These are phyloP conservation scores for Pugionium cornutum DNA, from an alignment of 345 rosid species.

Conservation along the genomic window DNA sequence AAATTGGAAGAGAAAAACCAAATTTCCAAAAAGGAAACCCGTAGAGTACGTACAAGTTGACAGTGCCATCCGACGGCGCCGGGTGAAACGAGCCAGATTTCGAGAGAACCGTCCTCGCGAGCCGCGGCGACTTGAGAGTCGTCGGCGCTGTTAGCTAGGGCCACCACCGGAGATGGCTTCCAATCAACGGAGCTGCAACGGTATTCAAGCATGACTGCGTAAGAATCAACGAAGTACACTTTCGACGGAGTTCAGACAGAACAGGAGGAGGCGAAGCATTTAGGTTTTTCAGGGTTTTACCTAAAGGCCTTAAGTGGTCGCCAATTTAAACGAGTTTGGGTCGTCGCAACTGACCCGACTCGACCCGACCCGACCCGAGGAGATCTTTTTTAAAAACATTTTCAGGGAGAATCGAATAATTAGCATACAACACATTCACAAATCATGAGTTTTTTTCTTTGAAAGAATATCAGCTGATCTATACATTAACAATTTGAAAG, in stretches of 20 bases:
- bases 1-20: conserved; percentile 21
- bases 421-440: too few relatives aligned
- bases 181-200: conserved; percentile 75
- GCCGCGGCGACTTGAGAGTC: conserved; percentile 82
- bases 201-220: conserved; percentile 54
- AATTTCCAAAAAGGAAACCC: neutral
- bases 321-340: conserved; percentile 32
- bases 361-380: conserved; percentile 7
- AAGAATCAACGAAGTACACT: neutral
- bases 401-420: too few relatives aligned
- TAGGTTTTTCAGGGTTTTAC: conserved; percentile 37
- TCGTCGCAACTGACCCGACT: neutral
- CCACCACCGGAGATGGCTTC: conserved; percentile 88
- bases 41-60: conserved; percentile 75
- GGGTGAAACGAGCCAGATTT: conserved; percentile 96
- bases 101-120: conserved; percentile 90
- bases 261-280: conserved; percentile 28
- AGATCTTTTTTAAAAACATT: too few relatives aligned
- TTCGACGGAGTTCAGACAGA: conserved; percentile 7
- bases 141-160: conserved; percentile 76
- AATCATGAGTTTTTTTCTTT: too few relatives aligned
- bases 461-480: too few relatives aligned
- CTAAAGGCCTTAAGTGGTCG: conserved; percentile 15
- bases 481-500: too few relatives aligned
- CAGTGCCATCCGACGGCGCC: conserved; percentile 98